phyloP scores from a whole-genome alignment of 768 basidiomycete species.

The Lentinula sp. region DNA sequence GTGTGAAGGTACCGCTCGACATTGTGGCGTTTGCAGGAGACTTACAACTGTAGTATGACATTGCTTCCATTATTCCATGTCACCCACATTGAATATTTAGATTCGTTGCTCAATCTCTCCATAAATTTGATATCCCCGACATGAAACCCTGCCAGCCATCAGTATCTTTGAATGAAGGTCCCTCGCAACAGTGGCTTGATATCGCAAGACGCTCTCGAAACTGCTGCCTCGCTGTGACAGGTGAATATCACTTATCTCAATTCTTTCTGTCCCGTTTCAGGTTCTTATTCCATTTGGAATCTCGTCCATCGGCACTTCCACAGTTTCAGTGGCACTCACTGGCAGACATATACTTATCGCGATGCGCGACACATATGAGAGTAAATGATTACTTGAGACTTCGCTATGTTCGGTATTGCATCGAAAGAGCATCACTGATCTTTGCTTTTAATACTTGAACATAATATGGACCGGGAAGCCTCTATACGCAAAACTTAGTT shows the following conservation, averaged over 20 bases:
- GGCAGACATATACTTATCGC: neutral
- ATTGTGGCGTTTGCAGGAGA: neutral
- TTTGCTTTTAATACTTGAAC: neutral
- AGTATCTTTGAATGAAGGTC: neutral
- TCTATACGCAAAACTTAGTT: neutral
- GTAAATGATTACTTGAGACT: neutral
- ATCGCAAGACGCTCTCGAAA: neutral
- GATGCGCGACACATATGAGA: neutral
- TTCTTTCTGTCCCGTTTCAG: neutral
- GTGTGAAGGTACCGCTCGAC: neutral
- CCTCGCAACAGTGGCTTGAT: conserved; percentile 6
- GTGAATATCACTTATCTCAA: neutral
- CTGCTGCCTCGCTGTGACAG: neutral
- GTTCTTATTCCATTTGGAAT: neutral
- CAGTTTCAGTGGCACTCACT: neutral
- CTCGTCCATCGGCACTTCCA: neutral
- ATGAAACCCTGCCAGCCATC: neutral
- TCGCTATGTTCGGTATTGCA: neutral
- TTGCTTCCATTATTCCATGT: neutral
- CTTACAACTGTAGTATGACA: neutral
- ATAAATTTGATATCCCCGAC: neutral
- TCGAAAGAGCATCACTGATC: neutral
- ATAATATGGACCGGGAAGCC: neutral
- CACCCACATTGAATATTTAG: neutral
- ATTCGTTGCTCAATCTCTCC: neutral